phyloP scores from a whole-genome alignment of 2,329 filamentous ascomycete species.

The Penicillium sp. region DNA sequence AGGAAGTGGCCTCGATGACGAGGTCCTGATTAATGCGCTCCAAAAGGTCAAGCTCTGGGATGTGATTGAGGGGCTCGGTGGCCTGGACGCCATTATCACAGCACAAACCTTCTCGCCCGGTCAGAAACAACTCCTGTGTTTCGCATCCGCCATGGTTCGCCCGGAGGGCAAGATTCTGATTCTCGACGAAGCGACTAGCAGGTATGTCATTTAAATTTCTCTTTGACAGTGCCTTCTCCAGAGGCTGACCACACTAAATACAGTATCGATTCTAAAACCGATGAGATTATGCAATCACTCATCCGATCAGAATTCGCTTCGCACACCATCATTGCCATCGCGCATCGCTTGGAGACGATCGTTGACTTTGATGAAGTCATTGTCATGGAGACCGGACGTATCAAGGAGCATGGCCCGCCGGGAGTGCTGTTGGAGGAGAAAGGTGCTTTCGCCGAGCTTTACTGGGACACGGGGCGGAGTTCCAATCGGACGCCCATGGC shows the following conservation, averaged over 20 bases:
- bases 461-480: not conserved
- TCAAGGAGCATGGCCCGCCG: not conserved
- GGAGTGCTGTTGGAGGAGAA: not conserved
- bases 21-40: not conserved
- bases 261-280: not conserved
- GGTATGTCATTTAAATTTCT: not conserved
- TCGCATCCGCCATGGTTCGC: not conserved
- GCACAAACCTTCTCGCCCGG: not conserved
- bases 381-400: not conserved
- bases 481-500: not conserved
- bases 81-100: not conserved
- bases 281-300: constrained; percentile 1
- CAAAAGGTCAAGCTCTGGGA: not conserved
- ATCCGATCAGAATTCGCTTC: constrained; percentile 1
- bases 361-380: constrained; percentile 1
- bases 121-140: not conserved
- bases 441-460: not conserved
- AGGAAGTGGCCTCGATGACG: not conserved
- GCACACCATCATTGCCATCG: constrained; percentile 1
- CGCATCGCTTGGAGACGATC: not conserved
- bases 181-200: not conserved
- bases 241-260: not conserved
- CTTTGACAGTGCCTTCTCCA: not conserved
- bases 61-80: not conserved
- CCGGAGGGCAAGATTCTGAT: not conserved